Conservation (phyloP, 2,329 filamentous ascomycete genomes). For the Cytospora piceae region DNA sequence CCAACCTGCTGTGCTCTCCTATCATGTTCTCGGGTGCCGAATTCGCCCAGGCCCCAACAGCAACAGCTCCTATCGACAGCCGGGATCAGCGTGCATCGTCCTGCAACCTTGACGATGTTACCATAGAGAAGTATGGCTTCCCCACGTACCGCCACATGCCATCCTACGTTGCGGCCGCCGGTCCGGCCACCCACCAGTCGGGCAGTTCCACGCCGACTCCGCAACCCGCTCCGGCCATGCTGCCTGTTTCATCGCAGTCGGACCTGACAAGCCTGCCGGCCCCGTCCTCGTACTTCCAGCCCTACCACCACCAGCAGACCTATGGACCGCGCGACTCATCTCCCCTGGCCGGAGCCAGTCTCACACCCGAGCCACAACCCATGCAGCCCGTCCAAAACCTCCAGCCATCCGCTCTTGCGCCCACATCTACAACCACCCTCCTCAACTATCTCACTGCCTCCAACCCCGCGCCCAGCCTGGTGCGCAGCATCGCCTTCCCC, state of each 20-base stretch:
- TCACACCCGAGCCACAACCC: constrained; percentile 44
- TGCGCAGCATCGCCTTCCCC: constrained; percentile 75
- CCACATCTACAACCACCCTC: constrained; percentile 66
- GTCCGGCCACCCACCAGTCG: constrained; percentile 35
- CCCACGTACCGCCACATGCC: constrained; percentile 83
- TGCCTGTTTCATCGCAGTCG: constrained; percentile 37
- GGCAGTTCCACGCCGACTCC: constrained; percentile 35
- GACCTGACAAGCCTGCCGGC: constrained; percentile 37
- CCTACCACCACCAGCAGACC: constrained; percentile 36
- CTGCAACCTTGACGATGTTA: constrained; percentile 67
- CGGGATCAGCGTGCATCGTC: constrained; percentile 64
- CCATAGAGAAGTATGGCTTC: constrained; percentile 74
- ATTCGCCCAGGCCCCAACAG: constrained; percentile 35
- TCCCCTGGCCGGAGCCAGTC: constrained; percentile 44
- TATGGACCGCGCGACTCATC: constrained; percentile 52
- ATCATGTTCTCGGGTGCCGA: constrained; percentile 55
- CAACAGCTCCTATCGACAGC: constrained; percentile 41
- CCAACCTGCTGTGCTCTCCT: constrained; percentile 67
- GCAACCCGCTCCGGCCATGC: constrained; percentile 35
- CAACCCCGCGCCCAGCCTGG: constrained; percentile 82
- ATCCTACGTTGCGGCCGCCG: constrained; percentile 47
- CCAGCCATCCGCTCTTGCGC: constrained; percentile 43
- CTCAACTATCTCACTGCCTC: constrained; percentile 76
- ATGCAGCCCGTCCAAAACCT: constrained; percentile 39
- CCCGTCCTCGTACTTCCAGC: constrained; percentile 44